Evolutionary conservation across 2,329 filamentous ascomycete species (phyloP).

Genomic region (Xylariaceae sp.): DNA sequence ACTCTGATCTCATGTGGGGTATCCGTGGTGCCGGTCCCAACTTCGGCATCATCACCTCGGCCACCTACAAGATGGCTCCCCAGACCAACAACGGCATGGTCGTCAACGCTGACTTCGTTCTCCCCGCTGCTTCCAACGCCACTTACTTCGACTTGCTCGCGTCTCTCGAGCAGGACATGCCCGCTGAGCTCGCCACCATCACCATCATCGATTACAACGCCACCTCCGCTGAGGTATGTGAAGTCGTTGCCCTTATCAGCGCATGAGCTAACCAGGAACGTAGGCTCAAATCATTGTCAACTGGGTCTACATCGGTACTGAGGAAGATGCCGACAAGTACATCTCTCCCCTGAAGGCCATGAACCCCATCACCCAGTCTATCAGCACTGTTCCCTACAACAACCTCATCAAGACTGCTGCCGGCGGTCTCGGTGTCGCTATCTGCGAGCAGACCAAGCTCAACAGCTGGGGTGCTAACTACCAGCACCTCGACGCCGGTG

Average conservation of each 20-base stretch:
- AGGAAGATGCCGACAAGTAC: background rate
- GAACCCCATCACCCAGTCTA: background rate
- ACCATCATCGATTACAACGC: constrained; percentile 1
- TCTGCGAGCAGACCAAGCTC: background rate
- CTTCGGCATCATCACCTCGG: constrained; percentile 15
- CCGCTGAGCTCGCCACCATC: background rate
- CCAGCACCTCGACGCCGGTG: background rate
- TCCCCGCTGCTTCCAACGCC: background rate
- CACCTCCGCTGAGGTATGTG: background rate
- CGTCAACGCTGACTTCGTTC: constrained; percentile 8
- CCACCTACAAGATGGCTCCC: constrained; percentile 12
- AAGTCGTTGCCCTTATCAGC: background rate
- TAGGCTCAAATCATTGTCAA: constrained; percentile 7
- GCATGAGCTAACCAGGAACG: background rate
- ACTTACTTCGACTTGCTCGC: constrained; percentile 9
- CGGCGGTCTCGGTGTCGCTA: background rate
- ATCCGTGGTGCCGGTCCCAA: constrained; percentile 17
- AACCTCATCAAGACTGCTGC: background rate
- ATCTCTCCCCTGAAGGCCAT: constrained; percentile 2
- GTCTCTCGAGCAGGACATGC: background rate
- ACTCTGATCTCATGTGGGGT: constrained; percentile 19
- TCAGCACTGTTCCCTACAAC: constrained; percentile 6
- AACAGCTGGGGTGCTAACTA: constrained; percentile 1
- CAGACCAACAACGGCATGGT: constrained; percentile 3
- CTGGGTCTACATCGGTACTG: constrained; percentile 5